Evolutionary conservation across 768 basidiomycete genomes (phyloP), one percentile per base, ranked within the genome.

Genomic region (Clavulina sp.): DNA sequence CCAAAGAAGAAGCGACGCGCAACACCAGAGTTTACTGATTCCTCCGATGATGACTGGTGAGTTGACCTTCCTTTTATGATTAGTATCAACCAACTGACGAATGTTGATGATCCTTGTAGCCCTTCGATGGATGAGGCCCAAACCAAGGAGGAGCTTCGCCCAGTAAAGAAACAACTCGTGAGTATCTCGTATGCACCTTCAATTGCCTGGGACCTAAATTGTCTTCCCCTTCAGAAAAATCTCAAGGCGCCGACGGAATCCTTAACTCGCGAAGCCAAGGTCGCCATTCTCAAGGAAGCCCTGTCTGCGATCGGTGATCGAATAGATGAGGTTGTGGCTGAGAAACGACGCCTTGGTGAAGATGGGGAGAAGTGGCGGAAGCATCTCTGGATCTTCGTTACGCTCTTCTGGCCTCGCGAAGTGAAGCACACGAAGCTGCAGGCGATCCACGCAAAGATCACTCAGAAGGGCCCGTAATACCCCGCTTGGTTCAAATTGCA

Each of bases 301-400:
- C 73, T 99, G 28, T 80, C 87, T 52, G 84, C 84, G 6, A 95
- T 99, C 53, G 95, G 95, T 32, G 76, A 79, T 56, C 80, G 89
- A 41, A 97, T 99, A 59, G 91, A 95, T 59, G 63, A 66, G 40
- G 87, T 96, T 2, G 72, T 93, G 28, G 75, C 74, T 49, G 62
- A 74, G 33, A 91, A 92, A 64, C 73, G 77, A 56, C 74, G 78
- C 3, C 74, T 76, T 38, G 89, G 91, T 13, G 82, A 86, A 65
- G 83, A 93, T 59, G 71, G 75, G 19, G 81, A 82, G 62, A 73
- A 85, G 62, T 95, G 89, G 91, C 74, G 84, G 55, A 76, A 86
- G 57, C 88, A 95, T 69, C 72, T 92, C n/a, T 95, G 91, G 91
- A 85, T 88, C 87, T 96, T 96, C 57, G 89, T 95, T 43, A 91